Conservation (phyloP, 2,329 filamentous ascomycete genomes). For the Pleurostoma richardsiae region DNA sequence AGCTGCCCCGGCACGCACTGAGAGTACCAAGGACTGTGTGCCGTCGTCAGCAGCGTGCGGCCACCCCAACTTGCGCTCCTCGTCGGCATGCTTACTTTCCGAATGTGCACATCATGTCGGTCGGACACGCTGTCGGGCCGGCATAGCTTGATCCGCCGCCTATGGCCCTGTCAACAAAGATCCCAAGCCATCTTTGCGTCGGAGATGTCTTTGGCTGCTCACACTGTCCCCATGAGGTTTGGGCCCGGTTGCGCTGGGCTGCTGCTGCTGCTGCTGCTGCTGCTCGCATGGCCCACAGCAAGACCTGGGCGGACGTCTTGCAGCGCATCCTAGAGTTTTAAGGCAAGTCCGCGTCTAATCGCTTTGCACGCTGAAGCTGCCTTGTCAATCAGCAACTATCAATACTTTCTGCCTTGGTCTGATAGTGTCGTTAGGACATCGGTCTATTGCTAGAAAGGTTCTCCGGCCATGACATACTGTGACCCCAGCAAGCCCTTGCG, state of each 20-base stretch:
- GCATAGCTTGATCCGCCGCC: neutral
- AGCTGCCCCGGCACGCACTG: slow-evolving; percentile 8
- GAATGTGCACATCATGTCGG: neutral
- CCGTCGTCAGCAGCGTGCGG: neutral
- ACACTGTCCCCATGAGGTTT: neutral
- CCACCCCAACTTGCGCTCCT: neutral
- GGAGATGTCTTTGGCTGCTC: neutral
- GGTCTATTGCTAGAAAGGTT: too few species aligned
- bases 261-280: neutral
- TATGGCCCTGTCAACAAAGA: neutral
- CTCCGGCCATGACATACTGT: too few species aligned
- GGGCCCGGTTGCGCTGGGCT: neutral
- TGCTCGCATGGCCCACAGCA: neutral
- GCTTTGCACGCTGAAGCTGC: too few species aligned
- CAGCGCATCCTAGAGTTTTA: too few species aligned
- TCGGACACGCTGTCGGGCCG: neutral
- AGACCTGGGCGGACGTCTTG: neutral
- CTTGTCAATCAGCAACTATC: too few species aligned
- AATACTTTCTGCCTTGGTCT: too few species aligned
- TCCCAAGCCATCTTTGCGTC: neutral
- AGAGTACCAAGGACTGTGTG: slow-evolving; percentile 8
- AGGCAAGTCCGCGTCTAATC: too few species aligned
- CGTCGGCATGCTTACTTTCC: neutral
- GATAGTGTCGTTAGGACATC: too few species aligned
- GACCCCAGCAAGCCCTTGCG: too few species aligned